Evolutionary conservation across 1,284 basidiomycete species (phyloP).

Genomic region (Ganoderma meredithae): DNA sequence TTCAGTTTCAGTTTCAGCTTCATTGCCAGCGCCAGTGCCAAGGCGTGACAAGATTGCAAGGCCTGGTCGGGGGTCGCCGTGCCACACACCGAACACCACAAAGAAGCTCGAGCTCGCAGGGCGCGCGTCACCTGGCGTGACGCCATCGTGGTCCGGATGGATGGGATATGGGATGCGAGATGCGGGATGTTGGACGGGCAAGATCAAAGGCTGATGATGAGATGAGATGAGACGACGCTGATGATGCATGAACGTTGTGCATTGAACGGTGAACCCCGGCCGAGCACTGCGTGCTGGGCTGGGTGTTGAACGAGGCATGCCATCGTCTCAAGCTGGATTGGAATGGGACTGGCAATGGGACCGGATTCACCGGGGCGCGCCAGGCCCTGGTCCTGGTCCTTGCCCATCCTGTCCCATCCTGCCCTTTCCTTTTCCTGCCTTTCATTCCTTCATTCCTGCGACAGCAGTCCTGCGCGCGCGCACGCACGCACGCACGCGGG

Average conservation of each 20-base stretch:
- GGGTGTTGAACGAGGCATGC: neutral
- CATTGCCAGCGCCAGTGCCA: too few relatives aligned
- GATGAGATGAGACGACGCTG: neutral
- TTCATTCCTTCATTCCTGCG: slow-evolving; percentile 1
- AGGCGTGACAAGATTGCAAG: too few relatives aligned
- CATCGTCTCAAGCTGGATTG: neutral
- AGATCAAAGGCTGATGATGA: slow-evolving; percentile 1
- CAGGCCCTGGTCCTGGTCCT: too few relatives aligned
- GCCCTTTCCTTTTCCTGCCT: neutral
- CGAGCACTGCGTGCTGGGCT: neutral
- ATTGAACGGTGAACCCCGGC: neutral
- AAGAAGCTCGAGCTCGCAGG: neutral
- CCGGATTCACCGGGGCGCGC: neutral
- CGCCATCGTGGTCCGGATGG: neutral
- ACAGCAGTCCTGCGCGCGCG: neutral
- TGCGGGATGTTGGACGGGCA: neutral
- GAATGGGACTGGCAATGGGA: neutral
- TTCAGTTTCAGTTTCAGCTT: too few relatives aligned
- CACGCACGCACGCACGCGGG: neutral
- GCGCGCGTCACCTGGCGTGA: neutral
- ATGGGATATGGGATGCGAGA: neutral
- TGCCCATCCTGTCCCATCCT: neutral
- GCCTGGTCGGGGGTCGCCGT: neutral
- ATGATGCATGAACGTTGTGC: neutral
- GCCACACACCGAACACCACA: neutral